Evolutionary conservation across 257 asterid species (phyloP), one percentile per base, ranked within the genome.

Genomic region (Solanum habrochaites): DNA sequence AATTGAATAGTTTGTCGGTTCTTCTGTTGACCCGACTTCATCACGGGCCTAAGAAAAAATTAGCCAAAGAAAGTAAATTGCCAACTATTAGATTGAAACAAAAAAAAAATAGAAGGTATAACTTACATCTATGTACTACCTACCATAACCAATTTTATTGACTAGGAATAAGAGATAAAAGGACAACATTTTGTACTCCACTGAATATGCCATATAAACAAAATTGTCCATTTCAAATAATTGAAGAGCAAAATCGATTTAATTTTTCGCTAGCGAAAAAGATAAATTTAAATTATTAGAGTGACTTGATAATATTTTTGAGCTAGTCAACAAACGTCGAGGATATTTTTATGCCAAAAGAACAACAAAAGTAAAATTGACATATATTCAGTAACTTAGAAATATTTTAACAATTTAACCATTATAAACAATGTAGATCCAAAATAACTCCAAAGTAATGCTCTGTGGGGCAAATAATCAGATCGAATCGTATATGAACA

Each of bases 391-490:
- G 31, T 31, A 69, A 9, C 4, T 69, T 1, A 3, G 40, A 7
- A 13, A 67, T 29, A 29, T 69, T 29, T 67, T 13, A 4, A 11
- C 74, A 8, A 1, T 67, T 29, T 31, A 60, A 60, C 69, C 69
- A 52, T 16, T 23, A 21, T 10, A 60, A 23, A 4, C 15, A 23
- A 62, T 2, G 0, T 69, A 69, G 42, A 21, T 69, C 7, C 7
- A 69, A 69, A 31, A 15, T 31, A 5, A 70, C 15, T 16, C 39
- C 13, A 66, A 25, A 25, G 73, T 25, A 25, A 56, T 64, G 4
- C 20, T 66, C 1, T 4, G 3, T 0, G 29, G 23, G 7, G 1
- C 7, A 23, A 62, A 62, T 1, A 0, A 23, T 1, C 3, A n/a
- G 31, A 2, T 62, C 15, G 7, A 62, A 10, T 62, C 1, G 69